phyloP scores from a whole-genome alignment of 495 filamentous ascomycete species.

The Thermothielavioides terrestris region DNA sequence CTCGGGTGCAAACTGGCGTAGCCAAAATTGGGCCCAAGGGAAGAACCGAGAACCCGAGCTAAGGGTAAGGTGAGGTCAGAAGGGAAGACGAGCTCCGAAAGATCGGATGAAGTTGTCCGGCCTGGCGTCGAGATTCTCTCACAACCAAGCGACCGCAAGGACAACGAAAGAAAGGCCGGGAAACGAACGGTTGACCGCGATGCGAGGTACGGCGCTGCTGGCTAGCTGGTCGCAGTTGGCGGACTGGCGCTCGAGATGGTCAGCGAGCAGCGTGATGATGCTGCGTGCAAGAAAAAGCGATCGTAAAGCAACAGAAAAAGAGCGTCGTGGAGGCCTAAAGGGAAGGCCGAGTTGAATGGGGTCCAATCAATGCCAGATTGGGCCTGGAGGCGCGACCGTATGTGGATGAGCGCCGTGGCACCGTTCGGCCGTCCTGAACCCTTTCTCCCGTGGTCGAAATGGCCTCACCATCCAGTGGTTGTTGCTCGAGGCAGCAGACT shows the following conservation, averaged over 20 bases:
- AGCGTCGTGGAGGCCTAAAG: constrained; percentile 6
- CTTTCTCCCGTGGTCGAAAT: background rate
- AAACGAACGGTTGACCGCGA: constrained; percentile 2
- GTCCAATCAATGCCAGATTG: background rate
- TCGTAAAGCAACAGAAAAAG: too few relatives aligned
- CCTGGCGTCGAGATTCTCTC: constrained; percentile 10
- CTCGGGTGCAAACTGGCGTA: too few relatives aligned
- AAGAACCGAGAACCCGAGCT: background rate
- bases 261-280: too few relatives aligned
- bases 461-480: constrained; percentile 4
- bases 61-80: constrained; percentile 2
- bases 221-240: background rate
- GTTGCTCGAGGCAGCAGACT: too few relatives aligned
- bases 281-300: too few relatives aligned
- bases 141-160: background rate
- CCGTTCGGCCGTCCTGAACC: too few relatives aligned
- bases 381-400: background rate
- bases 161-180: background rate
- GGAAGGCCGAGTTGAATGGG: background rate
- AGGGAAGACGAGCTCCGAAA: background rate
- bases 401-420: background rate
- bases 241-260: too few relatives aligned
- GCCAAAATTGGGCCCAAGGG: background rate
- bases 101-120: constrained; percentile 3
- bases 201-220: background rate